Evolutionary conservation across 1,284 basidiomycete genomes (phyloP).

Genomic region (Ustilago hordei): DNA sequence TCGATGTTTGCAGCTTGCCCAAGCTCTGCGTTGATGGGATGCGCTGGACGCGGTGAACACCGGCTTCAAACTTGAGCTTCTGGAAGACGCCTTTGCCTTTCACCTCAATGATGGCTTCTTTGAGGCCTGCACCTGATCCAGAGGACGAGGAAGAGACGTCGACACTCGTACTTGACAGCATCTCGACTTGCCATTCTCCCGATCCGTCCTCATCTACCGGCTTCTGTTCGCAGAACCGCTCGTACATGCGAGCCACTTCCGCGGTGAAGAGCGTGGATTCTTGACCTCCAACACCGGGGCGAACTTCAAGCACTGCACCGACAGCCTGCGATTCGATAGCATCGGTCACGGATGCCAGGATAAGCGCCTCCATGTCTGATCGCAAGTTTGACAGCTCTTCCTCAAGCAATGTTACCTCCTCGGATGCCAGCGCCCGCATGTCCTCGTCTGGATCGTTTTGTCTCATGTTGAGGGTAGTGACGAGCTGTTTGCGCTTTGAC

Average conservation of each 20-base stretch:
- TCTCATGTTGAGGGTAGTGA: constrained; percentile 47
- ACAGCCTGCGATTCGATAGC: constrained; percentile 76
- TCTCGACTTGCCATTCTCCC: constrained; percentile 56
- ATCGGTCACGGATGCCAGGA: constrained; percentile 74
- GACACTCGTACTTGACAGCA: constrained; percentile 56
- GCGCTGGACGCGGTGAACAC: constrained; percentile 94
- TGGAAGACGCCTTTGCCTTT: constrained; percentile 84
- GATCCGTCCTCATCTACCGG: constrained; percentile 37
- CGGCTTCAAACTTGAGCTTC: constrained; percentile 86
- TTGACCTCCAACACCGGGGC: constrained; percentile 90
- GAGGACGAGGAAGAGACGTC: constrained; percentile 55
- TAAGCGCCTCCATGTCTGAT: constrained; percentile 76
- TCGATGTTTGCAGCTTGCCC: constrained; percentile 92
- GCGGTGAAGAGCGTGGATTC: constrained; percentile 86
- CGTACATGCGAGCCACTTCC: constrained; percentile 87
- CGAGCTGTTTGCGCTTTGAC: constrained; percentile 71
- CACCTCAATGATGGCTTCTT: constrained; percentile 86
- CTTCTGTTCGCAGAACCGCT: constrained; percentile 72
- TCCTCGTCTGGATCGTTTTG: constrained; percentile 74
- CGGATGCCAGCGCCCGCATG: constrained; percentile 80
- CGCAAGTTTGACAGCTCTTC: constrained; percentile 73
- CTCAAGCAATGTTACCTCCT: constrained; percentile 77
- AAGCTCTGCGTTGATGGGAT: constrained; percentile 89
- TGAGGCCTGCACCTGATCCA: constrained; percentile 75
- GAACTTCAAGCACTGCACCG: constrained; percentile 87